Base-by-base conservation (phyloP, 345 rosid species). In the Linum usitatissimum region DNA sequence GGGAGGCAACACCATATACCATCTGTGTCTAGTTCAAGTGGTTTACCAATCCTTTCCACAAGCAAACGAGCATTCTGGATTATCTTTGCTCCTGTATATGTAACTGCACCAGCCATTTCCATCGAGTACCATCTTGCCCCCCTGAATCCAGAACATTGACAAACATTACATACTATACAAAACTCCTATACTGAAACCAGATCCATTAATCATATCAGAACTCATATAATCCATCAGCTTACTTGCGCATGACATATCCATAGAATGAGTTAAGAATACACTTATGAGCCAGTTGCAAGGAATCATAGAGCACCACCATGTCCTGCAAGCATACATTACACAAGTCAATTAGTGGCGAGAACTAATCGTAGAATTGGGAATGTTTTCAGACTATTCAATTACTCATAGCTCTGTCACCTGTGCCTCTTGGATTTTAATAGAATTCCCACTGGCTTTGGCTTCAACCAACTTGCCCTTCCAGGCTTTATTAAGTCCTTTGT, bases 41-140 rank as follows among this genome's bases (percentile, higher is more conserved):
- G 98, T 75, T 86, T 92, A 74, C 98, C 98, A 74, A 92, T 92
- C 79, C 83, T 84, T 62, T 92, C 93, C 73, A 92, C 81, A 64
- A 92, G 95, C 75, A 89, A 75, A 61, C 86, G 91, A 67, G 98
- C 98, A 79, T 89, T 89, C 76, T 92, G 98, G 70, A 92, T 92
- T 57, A 92, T 92, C 83, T 92, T 92, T 72, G 96, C 98, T 69
- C 98, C 98, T 64, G 97, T 92, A 73, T 92, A 89, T 23, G 98
- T 92, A 71, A 92, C 98, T 57, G 89, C 98, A 70, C 98, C 96
- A 70, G 98, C 98, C 98, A 92, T 92, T 84, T 92, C 98, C 98
- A 89, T 92, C 19, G 98, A 92, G 78, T 89, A 92, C 98, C 98
- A 89, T 78, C 98, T 87, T 73, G 98, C 98, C 73, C 98, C 98